Evolutionary conservation across 257 asterid species (phyloP).

Genomic region (Nicotiana tomentosiformis): DNA sequence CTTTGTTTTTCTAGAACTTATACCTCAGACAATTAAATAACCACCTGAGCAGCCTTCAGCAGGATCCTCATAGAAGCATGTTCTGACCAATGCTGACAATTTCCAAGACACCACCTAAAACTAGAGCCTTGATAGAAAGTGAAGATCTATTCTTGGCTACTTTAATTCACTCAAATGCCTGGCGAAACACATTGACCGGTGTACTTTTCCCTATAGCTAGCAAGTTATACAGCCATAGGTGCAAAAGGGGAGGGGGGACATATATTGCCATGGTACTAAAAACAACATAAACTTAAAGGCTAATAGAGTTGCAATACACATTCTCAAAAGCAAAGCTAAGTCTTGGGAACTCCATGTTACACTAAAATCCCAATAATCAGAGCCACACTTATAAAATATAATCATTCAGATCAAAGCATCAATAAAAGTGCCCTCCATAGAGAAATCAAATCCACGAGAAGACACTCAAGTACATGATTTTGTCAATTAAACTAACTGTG

Average conservation of each 20-base stretch:
- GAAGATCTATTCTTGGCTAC: neutral
- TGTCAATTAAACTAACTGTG: neutral
- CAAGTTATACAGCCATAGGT: neutral
- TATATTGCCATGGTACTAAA: neutral
- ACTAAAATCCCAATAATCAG: neutral
- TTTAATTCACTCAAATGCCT: neutral
- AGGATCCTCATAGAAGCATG: neutral
- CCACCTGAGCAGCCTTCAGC: neutral
- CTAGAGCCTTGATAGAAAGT: neutral
- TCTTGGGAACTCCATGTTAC: neutral
- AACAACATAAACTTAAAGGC: neutral
- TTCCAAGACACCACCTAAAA: neutral
- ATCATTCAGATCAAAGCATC: neutral
- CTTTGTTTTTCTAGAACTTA: neutral
- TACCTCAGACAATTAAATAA: neutral
- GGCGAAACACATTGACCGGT: neutral
- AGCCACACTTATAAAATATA: neutral
- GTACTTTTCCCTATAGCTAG: neutral
- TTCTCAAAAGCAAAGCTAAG: neutral
- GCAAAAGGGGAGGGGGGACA: neutral
- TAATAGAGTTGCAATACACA: neutral
- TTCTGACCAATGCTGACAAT: neutral
- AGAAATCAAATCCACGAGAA: neutral
- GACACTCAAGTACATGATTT: neutral
- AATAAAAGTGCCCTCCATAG: neutral